phyloP scores from a whole-genome alignment of 164 flowering plant species.

The Taxillus chinensis region DNA sequence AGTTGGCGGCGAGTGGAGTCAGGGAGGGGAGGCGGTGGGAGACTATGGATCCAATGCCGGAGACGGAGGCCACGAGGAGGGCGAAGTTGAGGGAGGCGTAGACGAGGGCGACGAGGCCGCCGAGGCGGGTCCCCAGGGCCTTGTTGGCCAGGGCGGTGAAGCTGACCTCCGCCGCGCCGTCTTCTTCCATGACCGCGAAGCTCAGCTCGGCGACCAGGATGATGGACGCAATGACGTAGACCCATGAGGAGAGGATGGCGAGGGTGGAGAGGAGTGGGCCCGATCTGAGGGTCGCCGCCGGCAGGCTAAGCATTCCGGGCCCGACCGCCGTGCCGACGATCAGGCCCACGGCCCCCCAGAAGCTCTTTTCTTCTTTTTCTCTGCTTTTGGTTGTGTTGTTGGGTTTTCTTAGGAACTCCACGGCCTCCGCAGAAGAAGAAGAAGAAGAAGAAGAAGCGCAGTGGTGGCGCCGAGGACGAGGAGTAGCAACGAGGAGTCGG shows the following conservation, averaged over 20 bases:
- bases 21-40: slow-evolving; percentile 41
- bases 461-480: too few relatives aligned
- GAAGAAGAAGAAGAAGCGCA: too few relatives aligned
- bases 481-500: too few relatives aligned
- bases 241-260: slow-evolving; percentile 48
- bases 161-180: slow-evolving; percentile 50
- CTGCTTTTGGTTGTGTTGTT: too few relatives aligned
- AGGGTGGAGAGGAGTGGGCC: slow-evolving; percentile 60
- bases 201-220: slow-evolving; percentile 66
- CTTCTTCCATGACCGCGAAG: slow-evolving; percentile 64
- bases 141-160: slow-evolving; percentile 51
- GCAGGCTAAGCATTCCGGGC: slow-evolving; percentile 66
- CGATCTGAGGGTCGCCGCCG: slow-evolving; percentile 50
- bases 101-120: slow-evolving; percentile 43
- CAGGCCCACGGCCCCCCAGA: slow-evolving; percentile 66
- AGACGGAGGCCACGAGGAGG: slow-evolving; percentile 59
- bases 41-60: slow-evolving; percentile 56
- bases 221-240: slow-evolving; percentile 56
- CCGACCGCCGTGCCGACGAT: slow-evolving; percentile 71
- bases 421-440: too few relatives aligned
- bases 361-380: slow-evolving; percentile 23
- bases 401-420: too few relatives aligned
- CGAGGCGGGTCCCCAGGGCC: slow-evolving; percentile 33
- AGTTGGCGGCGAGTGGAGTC: slow-evolving; percentile 27
- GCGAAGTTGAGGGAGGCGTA: slow-evolving; percentile 49